phyloP scores from a whole-genome alignment of 1,139 yeast species.

The Debaryomyces fabryi region DNA sequence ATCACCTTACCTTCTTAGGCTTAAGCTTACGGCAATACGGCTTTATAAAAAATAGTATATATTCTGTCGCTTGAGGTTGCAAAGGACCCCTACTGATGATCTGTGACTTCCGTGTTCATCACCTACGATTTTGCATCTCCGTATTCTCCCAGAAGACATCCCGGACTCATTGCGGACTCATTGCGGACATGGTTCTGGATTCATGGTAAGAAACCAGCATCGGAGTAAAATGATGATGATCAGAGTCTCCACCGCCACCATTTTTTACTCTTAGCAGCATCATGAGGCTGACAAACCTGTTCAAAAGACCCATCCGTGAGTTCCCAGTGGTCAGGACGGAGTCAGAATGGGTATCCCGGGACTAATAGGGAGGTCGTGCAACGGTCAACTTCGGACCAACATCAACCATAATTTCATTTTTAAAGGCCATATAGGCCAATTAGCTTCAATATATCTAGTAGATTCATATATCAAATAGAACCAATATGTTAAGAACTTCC shows the following conservation, averaged over 20 bases:
- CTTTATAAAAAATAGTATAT: neutral
- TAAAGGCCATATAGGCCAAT: neutral
- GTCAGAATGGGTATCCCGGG: neutral
- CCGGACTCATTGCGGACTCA: neutral
- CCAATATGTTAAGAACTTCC: conserved; percentile 16
- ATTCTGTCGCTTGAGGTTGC: neutral
- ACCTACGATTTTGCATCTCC: neutral
- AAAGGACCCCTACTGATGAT: neutral
- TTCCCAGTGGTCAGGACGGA: neutral
- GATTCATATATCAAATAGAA: conserved; percentile 3
- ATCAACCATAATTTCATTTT: conserved; percentile 8
- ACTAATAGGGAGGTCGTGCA: conserved; percentile 3
- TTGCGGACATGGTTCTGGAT: neutral
- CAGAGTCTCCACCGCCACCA: neutral
- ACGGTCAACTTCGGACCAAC: conserved; percentile 7
- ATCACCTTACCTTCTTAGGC: neutral
- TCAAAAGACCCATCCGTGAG: neutral
- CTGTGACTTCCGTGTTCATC: neutral
- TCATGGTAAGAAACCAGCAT: neutral
- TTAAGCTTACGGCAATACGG: neutral
- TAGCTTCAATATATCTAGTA: neutral
- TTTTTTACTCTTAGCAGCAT: neutral
- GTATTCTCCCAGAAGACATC: neutral
- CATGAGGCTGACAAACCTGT: neutral
- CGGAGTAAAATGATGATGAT: neutral